Evolutionary conservation across 352 stramenopile genomes (phyloP), one percentile per base, ranked within the genome.

Genomic region (Blastocystis sp.): DNA sequence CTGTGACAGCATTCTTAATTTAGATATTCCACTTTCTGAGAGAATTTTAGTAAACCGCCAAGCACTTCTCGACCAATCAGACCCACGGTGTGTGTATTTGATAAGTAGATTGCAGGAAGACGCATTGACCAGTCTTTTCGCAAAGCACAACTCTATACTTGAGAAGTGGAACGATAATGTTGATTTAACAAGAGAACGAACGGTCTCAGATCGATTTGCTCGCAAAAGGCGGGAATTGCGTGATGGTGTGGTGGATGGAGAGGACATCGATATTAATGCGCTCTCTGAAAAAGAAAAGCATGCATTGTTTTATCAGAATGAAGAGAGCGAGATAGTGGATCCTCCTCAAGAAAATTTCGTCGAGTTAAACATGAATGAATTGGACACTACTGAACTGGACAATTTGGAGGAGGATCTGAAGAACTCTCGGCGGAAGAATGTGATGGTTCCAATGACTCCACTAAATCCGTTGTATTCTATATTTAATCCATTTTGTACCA

Each of bases 261-360:
- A 45, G 43, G 43, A 63, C 20, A 64, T 63, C 7, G 50, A 26
- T 39, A 24, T 81, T 7, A 47, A 81, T 16, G 45, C 63, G 8
- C 30, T 81, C 45, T 65, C 41, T 18, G 45, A 63, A 20, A 47
- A 81, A 7, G 45, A 81, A 24, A 41, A 63, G 24, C 70, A 81
- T 64, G 39, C 45, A 41, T 41, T 81, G 43, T 81, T 81, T 47
- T 81, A 81, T 41, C 70, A 81, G n/a, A 81, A 81, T 41, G 9
- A 20, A 37, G 55, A 81, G 37, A 37, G 37, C 3, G 70, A 81
- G n/a, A 37, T 81, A 34, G 45, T 81, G 45, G 7, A 43, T 3
- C 45, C 39, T 16, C n/a, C 53, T 20, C 45, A 62, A 0, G 6
- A 24, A 8, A 47, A 81, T 20, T 63, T 34, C 39, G 70, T 66